A percentile compares a stretch with the other conserved stretches of the same genome.
Conservation (phyloP, 345 rosid species). For the Pistacia integerrima region DNA sequence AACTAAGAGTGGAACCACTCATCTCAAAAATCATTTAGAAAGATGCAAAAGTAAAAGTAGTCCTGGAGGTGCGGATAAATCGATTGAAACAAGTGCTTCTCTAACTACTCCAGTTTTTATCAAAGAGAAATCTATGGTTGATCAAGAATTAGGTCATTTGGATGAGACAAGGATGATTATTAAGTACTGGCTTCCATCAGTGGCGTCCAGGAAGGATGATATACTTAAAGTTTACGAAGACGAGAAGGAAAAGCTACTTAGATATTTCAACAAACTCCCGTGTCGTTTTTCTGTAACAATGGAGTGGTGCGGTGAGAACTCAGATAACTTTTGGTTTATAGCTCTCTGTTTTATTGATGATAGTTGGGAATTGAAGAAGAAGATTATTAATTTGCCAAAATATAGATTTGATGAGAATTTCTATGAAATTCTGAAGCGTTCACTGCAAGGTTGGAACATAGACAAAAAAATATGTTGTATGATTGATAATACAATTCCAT, state of each 20-base stretch:
- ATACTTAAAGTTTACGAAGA: background rate
- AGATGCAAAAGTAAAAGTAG: background rate
- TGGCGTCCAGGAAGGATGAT: background rate
- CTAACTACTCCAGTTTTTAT: background rate
- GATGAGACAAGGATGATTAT: background rate
- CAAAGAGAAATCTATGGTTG: background rate
- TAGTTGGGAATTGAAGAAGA: background rate
- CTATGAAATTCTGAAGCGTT: background rate
- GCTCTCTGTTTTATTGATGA: background rate
- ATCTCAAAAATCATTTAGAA: background rate
- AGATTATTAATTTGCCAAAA: background rate
- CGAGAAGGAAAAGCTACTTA: background rate
- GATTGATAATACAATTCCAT: no score
- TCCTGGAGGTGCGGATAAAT: background rate
- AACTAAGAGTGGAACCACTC: conserved; percentile 12
- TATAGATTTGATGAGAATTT: background rate
- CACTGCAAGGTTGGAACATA: background rate
- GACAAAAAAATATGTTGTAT: background rate
- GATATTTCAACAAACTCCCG: background rate
- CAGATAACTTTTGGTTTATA: background rate
- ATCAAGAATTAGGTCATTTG: background rate
- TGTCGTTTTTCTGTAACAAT: background rate
- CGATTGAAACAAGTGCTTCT: background rate
- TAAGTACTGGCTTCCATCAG: background rate
- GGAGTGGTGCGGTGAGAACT: rapidly evolving